Base-by-base conservation (phyloP, 805 yeast species). In the Zygosaccharomyces gambellarensis region DNA sequence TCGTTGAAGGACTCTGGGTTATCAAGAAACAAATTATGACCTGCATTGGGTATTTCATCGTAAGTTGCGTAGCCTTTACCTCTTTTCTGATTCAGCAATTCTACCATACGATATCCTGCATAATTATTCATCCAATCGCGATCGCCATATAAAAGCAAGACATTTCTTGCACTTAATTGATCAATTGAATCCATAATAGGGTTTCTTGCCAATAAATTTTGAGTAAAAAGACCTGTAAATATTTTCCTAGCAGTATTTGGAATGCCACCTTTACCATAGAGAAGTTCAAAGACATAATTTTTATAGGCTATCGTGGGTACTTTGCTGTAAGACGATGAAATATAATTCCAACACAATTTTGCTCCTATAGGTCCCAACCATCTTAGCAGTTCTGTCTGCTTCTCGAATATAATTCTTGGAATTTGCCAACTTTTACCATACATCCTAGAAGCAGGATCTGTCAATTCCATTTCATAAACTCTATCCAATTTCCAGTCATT, bases 1-100 rank as follows among this genome's bases (percentile, higher is more conserved):
- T 58, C 55, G 60, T 84, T 79, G 60, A 86, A 87, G 29, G 58
- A 72, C 11, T 60, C 53, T 21, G 77, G 74, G 55, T 85, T 85
- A 59, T 87, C 95, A 49, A 87, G 68, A 56, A 85, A 86, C 10
- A 87, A 60, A 60, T 87, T 90, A 63, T 87, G 95, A 0, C 95
- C 95, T 7, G 86, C 78, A 49, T 80, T 71, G 8, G 67, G 63
- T 2, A 67, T 58, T 27, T 64, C 64, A 6, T 47, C 42, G 38
- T 57, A 65, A 2, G 47, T 28, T 6, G 60, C 59, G 19, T 42
- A 42, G 17, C 52, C 49, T 10, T 45, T 31, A 17, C 49, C 45
- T 11, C 57, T 46, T 9, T 41, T 11, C 1, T 41, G 29, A 9
- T 55, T 53, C 17, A 59, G 49, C 17, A 48, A 46, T 12, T 58